Conservation (phyloP, 768 basidiomycete genomes). For the Suillus hirtellus region DNA sequence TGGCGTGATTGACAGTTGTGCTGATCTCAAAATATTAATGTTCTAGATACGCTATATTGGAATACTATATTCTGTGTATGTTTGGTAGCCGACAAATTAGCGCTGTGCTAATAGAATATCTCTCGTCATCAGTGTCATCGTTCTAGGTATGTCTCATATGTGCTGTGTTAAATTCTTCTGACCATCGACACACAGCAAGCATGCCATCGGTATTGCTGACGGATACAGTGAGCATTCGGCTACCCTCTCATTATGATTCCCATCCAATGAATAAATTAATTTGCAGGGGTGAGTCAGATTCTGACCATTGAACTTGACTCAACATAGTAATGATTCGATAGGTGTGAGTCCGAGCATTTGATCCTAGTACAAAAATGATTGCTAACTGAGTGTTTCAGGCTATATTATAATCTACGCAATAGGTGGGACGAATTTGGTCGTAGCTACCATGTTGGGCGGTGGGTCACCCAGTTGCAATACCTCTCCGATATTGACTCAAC, state of each 20-base stretch:
- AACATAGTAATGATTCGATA: not conserved
- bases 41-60: too few species aligned
- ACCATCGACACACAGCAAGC: not conserved
- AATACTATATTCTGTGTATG: too few species aligned
- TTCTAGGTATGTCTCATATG: too few species aligned
- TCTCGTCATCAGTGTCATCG: too few species aligned
- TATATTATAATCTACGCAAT: fast-evolving
- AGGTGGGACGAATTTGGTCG: not conserved
- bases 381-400: not conserved
- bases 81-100: too few species aligned
- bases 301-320: not conserved
- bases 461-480: not conserved
- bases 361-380: not conserved
- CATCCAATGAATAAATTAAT: not conserved
- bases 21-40: too few species aligned
- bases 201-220: not conserved
- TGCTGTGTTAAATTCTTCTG: too few species aligned
- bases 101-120: too few species aligned
- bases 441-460: not conserved
- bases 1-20: too few species aligned
- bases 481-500: not conserved
- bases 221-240: not conserved
- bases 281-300: not conserved
- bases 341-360: not conserved
- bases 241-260: not conserved